Base-by-base conservation (phyloP, 192 early-diverging fungal genomes). In the Dissophora ornata region DNA sequence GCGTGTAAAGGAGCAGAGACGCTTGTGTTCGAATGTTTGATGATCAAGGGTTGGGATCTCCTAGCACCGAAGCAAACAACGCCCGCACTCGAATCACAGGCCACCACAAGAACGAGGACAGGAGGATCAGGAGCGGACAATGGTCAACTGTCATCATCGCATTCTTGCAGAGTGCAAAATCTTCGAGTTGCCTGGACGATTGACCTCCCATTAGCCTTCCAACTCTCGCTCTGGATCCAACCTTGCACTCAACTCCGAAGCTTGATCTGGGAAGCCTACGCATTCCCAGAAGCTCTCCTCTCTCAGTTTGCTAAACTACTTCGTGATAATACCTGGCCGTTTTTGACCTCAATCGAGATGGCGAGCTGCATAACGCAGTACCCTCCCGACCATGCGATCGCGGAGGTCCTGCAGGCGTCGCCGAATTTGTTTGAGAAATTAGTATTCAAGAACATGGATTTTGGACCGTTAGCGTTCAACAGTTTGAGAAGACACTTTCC, bases 151-250 rank as follows among this genome's bases (percentile, higher is more conserved):
- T n/a, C n/a, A n/a, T n/a, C n/a, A n/a, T 15, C 8, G 19, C 4
- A 13, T 40, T 2, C 7, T 16, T 59, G 57, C 22, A 25, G 24
- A 5, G 21, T 53, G 1, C 50, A 65, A 7, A 32, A 34, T 46
- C 50, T 65, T 19, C 62, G 62, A 4, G 42, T 65, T 12, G 54
- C 62, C 11, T 65, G 62, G 62, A 65, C 38, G 9, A 47, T 65
- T 0, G 36, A 24, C 1, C 52, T 65, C 5, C 21, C 62, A 24
- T 40, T 55, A 2, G 62, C 54, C 7, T 28, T 54, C 16, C 62
- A 65, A 32, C 62, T 65, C 12, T 15, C 15, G 10, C 29, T 65
- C 10, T 65, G 62, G 62, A 65, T 65, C 24, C 41, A 21, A 30
- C 62, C 62, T 8, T 65, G 62, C 22, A 26, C 15, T 15, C 36